A percentile compares a stretch with the other conserved stretches of the same genome.
phyloP scores from a whole-genome alignment of 306 rosid species.

The Urtica urens region DNA sequence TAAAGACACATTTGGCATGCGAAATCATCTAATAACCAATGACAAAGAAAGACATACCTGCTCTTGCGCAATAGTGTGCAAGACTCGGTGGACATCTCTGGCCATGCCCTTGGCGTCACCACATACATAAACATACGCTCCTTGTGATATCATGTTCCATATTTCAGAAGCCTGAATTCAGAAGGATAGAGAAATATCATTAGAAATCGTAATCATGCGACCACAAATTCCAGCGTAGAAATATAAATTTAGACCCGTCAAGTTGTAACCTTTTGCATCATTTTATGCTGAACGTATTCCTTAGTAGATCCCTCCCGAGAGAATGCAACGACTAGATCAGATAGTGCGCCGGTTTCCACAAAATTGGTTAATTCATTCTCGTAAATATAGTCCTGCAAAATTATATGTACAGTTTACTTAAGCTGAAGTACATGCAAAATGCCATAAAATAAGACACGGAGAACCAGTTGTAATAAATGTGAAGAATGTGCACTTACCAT shows the following conservation, averaged over 20 bases:
- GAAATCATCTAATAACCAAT: no score
- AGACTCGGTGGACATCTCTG: conserved; percentile 85
- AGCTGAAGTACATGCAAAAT: no score
- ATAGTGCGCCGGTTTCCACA: conserved; percentile 56
- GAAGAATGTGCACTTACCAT: conserved; percentile 37
- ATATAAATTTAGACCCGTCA: neutral
- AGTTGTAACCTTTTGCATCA: conserved; percentile 65
- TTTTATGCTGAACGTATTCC: conserved; percentile 90
- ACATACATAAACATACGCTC: conserved; percentile 81
- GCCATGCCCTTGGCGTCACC: conserved; percentile 99
- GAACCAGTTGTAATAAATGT: neutral
- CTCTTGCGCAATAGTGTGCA: conserved; percentile 72
- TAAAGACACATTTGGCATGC: no score
- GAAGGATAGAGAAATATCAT: neutral
- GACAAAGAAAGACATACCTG: conserved; percentile 35
- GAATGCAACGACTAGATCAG: conserved; percentile 85
- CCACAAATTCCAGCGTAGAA: neutral
- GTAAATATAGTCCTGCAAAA: conserved; percentile 77
- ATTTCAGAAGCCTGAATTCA: conserved; percentile 67
- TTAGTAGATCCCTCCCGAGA: conserved; percentile 88
- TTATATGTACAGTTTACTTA: no score
- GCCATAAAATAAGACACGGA: no score
- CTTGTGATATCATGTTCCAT: conserved; percentile 77
- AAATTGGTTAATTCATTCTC: conserved; percentile 78
- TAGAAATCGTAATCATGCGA: neutral